Evolutionary conservation across 192 early-diverging fungal genomes (phyloP).

Genomic region (Linnemannia hyalina): DNA sequence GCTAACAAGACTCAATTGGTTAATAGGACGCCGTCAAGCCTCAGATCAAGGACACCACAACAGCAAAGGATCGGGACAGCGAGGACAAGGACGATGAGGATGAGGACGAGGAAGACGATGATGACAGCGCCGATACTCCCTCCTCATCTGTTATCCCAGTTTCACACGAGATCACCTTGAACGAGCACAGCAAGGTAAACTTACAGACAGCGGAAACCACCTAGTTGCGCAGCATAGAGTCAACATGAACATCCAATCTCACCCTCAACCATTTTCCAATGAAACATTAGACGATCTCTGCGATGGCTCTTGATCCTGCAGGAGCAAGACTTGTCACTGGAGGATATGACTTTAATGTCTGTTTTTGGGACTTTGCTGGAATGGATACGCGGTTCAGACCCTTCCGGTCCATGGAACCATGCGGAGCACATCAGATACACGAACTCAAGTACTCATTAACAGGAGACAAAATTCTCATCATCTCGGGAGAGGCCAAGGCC

Average conservation of each 20-base stretch:
- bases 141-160: constrained; percentile 67
- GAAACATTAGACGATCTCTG: constrained; percentile 73
- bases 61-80: constrained; percentile 43
- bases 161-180: constrained; percentile 74
- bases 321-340: constrained; percentile 85
- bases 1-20: neutral
- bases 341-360: constrained; percentile 83
- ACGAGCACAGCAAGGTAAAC: constrained; percentile 74
- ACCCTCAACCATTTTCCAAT: neutral
- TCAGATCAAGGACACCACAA: constrained; percentile 14
- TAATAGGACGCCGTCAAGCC: neutral
- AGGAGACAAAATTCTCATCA: constrained; percentile 85
- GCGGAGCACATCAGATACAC: constrained; percentile 84
- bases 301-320: constrained; percentile 86
- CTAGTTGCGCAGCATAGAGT: neutral
- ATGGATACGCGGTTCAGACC: constrained; percentile 85
- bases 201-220: neutral
- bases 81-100: constrained; percentile 49
- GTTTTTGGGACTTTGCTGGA: constrained; percentile 94
- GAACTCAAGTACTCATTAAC: constrained; percentile 81
- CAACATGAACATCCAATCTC: neutral
- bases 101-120: constrained; percentile 45
- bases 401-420: constrained; percentile 85
- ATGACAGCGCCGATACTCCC: constrained; percentile 59
- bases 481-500: constrained; percentile 78